Evolutionary conservation across 2,329 filamentous ascomycete species (phyloP), one percentile per base, ranked within the genome.

Genomic region (Fragosphaeria purpurea): DNA sequence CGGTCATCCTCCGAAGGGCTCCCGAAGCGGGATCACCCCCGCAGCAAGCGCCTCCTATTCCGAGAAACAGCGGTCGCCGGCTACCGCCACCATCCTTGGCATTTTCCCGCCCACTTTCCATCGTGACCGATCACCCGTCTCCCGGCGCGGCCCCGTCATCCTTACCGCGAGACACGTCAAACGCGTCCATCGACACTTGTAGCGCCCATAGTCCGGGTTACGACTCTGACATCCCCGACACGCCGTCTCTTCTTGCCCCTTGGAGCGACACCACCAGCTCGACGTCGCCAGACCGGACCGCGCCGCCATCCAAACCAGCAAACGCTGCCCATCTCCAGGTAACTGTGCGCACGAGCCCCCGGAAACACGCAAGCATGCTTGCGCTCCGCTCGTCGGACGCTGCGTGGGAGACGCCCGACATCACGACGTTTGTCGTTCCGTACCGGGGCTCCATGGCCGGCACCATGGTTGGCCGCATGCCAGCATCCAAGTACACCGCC

Each of bases 41-140:
- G 3, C 30, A 22, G 2, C 46, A 42, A 5, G 31, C 34, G 3
- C 46, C 42, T 2, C 46, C 48, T 4, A 7, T n/a, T 3, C 34
- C 55, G 51, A 44, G 69, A 44, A 68, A 67, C 39, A 38, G 46
- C 39, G 44, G 30, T 3, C 52, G 50, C 3, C 44, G 49, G 7
- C 63, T 65, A 12, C 70, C 73, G 2, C 73, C 76, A 2, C 71
- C 73, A 1, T 66, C 71, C 0, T 61, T 79, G 40, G 63, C 69
- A 32, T 68, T 73, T 52, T 70, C 75, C 2, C 69, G 75, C 6
- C 74, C 76, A 2, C 62, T 80, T 8, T 80, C 77, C 1, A 70
- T 76, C 44, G 75, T 80, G 3, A 63, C 72, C 47, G 77, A 80
- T 52, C 70, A 76, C 44, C 74, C 75, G 0, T 76, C 76, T 0